Evolutionary conservation across 257 asterid species (phyloP), one percentile per base, ranked within the genome.

Genomic region (Solanum ahanhuiri): DNA sequence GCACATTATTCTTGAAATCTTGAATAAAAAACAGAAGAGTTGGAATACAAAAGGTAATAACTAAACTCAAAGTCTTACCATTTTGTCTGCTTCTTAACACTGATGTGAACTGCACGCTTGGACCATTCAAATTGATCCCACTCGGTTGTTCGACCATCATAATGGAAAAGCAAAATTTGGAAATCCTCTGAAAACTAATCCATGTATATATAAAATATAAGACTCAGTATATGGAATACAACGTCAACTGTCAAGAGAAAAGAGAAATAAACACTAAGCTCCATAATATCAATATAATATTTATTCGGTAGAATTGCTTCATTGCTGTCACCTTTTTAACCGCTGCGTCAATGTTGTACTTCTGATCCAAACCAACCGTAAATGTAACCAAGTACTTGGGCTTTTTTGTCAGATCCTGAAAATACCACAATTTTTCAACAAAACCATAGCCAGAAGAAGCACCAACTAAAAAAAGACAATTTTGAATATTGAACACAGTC

Each of bases 81-180:
- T 91, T 97, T 97, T 67, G 99, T 97, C 92, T 97, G 99, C 86
- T 91, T 97, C 89, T 88, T 93, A 85, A 86, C 93, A 87, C 98
- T 97, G 95, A 97, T 93, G 92, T 97, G 99, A 89, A 97, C 86
- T 84, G 98, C 98, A 82, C 86, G 95, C 89, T 86, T 91, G 39
- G 99, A 95, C 99, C 99, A 97, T 90, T 97, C 99, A 92, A 94
- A 94, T 87, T 94, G 92, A 87, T 97, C 99, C 99, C 99, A 97
- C 89, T 95, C 99, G 89, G 84, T 97, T 85, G 98, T 93, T 58
- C 60, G 93, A 71, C 99, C 99, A 91, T 97, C 99, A 89, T 97
- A 97, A 91, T 97, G 99, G 83, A 97, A 97, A 87, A 97, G 98
- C 94, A 97, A 79, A 85, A 97, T 97, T 90, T 97, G 99, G 71